Base-by-base conservation (phyloP, 2,329 filamentous ascomycete genomes). In the Colletotrichum tofieldiae region DNA sequence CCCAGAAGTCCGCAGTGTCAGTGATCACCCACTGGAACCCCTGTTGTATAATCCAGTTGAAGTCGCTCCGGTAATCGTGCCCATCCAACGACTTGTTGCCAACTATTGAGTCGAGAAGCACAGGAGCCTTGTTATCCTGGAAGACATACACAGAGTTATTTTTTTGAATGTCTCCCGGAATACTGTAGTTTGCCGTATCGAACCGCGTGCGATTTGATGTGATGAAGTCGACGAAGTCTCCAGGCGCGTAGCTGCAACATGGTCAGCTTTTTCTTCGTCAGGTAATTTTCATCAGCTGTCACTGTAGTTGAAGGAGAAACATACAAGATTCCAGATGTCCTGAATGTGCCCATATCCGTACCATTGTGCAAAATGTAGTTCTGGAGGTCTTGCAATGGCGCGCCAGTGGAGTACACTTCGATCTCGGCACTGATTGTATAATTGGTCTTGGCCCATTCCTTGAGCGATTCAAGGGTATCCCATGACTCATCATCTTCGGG, bases 41-140 rank as follows among this genome's bases (percentile, higher is more conserved):
- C 29, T 65, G 62, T 2, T 49, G 45, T 20, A 65, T 8, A 47
- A 65, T 58, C 51, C 62, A 65, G 26, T 47, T 16, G 1, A 65
- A 56, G 51, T 65, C 62, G 5, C 49, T 56, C 14, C 62, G 39
- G 20, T 65, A 35, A 20, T 65, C 51, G 26, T 65, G 62, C 2
- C 62, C 62, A 43, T 65, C 62, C 18, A 58, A 29, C 20, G 62
- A 58, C 39, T 65, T 47, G 7, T 58, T 65, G 5, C 62, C 62
- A 5, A 65, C 51, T 20, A 58, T 32, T 29, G 51, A 65, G 51
- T 65, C 62, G 37, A 47, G 39, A 8, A 65, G 39, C n/a, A 35
- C 62, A 16, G 47, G 47, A 11, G 52, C 52, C 29, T 47, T 66
- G 20, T 51, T 51, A 1, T 66, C 39, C 14, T 51, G 23, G 18